phyloP scores from a whole-genome alignment of 2,329 filamentous ascomycete species.

The Huntiella moniliformis region DNA sequence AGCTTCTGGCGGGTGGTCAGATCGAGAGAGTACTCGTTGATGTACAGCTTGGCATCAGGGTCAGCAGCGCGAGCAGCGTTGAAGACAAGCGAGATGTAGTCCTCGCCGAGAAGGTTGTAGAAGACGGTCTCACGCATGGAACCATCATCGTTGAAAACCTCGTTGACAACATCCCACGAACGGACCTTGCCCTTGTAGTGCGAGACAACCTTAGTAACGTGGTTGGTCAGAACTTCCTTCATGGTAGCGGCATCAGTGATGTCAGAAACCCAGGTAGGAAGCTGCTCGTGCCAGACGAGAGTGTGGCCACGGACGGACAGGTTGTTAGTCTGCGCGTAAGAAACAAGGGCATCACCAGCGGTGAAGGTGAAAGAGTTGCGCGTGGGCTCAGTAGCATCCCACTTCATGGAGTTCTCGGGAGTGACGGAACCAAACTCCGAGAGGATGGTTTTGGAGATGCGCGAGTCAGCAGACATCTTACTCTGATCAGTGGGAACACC shows the following conservation, averaged over 20 bases:
- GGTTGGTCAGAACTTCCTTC: conserved; percentile 36
- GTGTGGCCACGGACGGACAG: conserved; percentile 47
- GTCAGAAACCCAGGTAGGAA: conserved; percentile 38
- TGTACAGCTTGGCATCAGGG: conserved; percentile 50
- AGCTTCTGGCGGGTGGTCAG: conserved; percentile 37
- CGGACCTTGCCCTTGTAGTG: conserved; percentile 46
- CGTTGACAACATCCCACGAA: conserved; percentile 46
- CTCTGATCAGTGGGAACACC: conserved; percentile 38
- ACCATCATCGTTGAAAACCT: conserved; percentile 45
- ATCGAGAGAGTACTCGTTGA: conserved; percentile 59
- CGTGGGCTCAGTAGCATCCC: conserved; percentile 35
- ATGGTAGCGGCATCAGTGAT: conserved; percentile 34
- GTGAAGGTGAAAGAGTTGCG: conserved; percentile 35
- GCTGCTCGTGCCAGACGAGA: conserved; percentile 44
- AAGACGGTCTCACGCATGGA: conserved; percentile 42
- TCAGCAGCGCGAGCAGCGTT: conserved; percentile 47
- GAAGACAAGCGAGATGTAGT: conserved; percentile 53
- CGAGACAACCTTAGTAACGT: conserved; percentile 37
- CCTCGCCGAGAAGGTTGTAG: conserved; percentile 48
- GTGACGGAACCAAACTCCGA: conserved; percentile 46
- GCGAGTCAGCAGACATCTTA: conserved; percentile 29
- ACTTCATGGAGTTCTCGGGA: conserved; percentile 54
- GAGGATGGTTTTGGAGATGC: conserved; percentile 34
- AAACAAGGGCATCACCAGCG: conserved; percentile 38
- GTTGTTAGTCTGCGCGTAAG: conserved; percentile 36